Percentiles rank a stretch among this genome's conserved stretches.
Conservation (phyloP, 805 yeast species). For the Tetrapisispora nanseiensis region DNA sequence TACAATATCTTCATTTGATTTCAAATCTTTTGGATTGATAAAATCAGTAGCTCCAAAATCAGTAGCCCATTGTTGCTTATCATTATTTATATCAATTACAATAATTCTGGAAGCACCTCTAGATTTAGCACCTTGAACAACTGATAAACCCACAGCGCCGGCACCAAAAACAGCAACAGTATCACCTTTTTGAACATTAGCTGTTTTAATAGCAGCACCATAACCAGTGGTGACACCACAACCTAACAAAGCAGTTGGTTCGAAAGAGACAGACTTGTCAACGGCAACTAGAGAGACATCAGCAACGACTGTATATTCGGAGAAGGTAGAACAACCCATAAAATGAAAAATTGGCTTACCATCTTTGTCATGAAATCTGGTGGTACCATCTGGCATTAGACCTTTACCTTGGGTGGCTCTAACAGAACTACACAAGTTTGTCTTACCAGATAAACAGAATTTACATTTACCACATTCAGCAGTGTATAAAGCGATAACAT, state of each 20-base stretch:
- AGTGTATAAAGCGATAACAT: slow-evolving; percentile 87
- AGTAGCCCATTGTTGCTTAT: slow-evolving; percentile 75
- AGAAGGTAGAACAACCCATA: slow-evolving; percentile 97
- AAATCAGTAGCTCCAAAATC: slow-evolving; percentile 95
- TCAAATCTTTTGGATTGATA: slow-evolving; percentile 70
- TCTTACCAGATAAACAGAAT: slow-evolving; percentile 89
- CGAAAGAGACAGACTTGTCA: slow-evolving; percentile 72
- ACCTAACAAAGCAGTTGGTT: slow-evolving; percentile 85
- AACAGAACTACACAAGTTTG: slow-evolving; percentile 90
- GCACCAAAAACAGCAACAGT: slow-evolving; percentile 95
- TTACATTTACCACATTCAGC: slow-evolving; percentile 95
- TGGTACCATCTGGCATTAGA: slow-evolving; percentile 96
- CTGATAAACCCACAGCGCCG: slow-evolving; percentile 95
- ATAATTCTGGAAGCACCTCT: slow-evolving; percentile 75
- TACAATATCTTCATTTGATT: slow-evolving; percentile 67
- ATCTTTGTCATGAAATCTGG: slow-evolving; percentile 68
- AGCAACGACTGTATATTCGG: slow-evolving; percentile 96
- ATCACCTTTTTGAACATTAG: slow-evolving; percentile 78
- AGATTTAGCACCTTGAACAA: slow-evolving; percentile 85
- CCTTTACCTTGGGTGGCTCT: slow-evolving; percentile 98
- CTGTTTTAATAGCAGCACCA: slow-evolving; percentile 95
- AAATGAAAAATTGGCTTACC: slow-evolving; percentile 84
- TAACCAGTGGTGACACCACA: slow-evolving; percentile 98
- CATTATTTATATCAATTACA: slow-evolving; percentile 78
- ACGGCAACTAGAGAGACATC: slow-evolving; percentile 94